Conservation (phyloP, 2,329 filamentous ascomycete species). For the Sphaerulina populicola region DNA sequence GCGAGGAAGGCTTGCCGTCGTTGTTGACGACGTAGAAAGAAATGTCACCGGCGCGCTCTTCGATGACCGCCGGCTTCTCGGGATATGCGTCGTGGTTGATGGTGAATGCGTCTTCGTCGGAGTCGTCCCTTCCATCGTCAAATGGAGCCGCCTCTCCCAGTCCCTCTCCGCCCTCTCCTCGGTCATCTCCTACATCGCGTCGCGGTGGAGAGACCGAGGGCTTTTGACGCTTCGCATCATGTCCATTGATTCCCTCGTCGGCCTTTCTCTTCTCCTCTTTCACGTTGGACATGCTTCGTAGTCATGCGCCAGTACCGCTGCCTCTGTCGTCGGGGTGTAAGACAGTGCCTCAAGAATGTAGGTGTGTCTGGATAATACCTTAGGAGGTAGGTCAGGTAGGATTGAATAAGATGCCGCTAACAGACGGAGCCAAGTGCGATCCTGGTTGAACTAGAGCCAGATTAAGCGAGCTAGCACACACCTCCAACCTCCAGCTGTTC, state of each 20-base stretch:
- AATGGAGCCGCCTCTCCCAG: no score
- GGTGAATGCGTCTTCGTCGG: constrained; percentile 12
- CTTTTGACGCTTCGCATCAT: constrained; percentile 58
- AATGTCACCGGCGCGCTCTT: constrained; percentile 89
- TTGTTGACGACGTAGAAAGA: constrained; percentile 98
- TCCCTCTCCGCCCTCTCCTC: no score
- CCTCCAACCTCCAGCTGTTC: constrained; percentile 9
- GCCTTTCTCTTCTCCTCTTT: constrained; percentile 60
- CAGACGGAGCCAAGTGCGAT: constrained; percentile 2
- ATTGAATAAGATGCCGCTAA: neutral
- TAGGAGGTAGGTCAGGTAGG: neutral
- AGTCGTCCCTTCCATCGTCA: constrained; percentile 12
- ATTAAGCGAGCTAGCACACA: constrained; percentile 1
- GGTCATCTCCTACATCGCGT: neutral
- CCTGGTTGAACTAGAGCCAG: neutral
- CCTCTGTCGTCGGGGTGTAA: neutral
- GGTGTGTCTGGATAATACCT: neutral
- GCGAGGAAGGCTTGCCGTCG: constrained; percentile 75
- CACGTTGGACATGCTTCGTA: constrained; percentile 13
- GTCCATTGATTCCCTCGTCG: constrained; percentile 49
- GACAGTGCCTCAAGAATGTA: neutral
- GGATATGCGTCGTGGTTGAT: constrained; percentile 59
- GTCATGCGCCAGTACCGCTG: constrained; percentile 1
- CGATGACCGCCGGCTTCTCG: constrained; percentile 87
- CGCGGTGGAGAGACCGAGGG: constrained; percentile 34